A percentile compares a stretch with the other conserved stretches of the same genome.
Conservation (phyloP, 2,329 filamentous ascomycete species). For the Pseudogymnoascus pannorum region DNA sequence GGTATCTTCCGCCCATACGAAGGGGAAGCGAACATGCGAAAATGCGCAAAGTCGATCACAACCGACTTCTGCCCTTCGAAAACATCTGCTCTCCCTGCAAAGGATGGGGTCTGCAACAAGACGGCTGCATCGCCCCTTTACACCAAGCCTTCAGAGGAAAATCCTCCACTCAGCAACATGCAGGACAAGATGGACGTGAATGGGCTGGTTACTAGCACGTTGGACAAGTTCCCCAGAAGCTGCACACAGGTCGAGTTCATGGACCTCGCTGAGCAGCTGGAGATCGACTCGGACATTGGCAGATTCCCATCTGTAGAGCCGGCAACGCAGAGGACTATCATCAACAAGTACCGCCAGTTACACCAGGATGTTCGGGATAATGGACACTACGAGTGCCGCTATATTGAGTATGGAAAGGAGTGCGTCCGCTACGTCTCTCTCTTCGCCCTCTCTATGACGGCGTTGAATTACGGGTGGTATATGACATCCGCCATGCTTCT, state of each 20-base stretch:
- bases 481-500: slow-evolving; percentile 49
- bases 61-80: not conserved
- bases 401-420: slow-evolving; percentile 52
- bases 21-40: slow-evolving; percentile 26
- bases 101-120: not conserved
- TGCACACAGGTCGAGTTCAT: not conserved
- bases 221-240: not conserved
- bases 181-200: slow-evolving; percentile 1
- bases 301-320: slow-evolving; percentile 48
- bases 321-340: slow-evolving; percentile 47
- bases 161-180: not conserved
- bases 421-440: slow-evolving; percentile 44
- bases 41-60: not conserved
- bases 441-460: slow-evolving; percentile 41
- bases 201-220: not conserved
- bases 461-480: slow-evolving; percentile 47
- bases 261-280: slow-evolving; percentile 22
- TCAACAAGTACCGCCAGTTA: slow-evolving; percentile 46
- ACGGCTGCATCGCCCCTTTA: not conserved
- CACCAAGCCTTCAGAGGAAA: not conserved
- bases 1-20: slow-evolving; percentile 59
- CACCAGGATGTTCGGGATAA: slow-evolving; percentile 47
- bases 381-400: slow-evolving; percentile 53
- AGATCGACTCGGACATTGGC: slow-evolving; percentile 38
- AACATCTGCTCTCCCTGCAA: not conserved